A percentile compares a stretch with the other conserved stretches of the same genome.
Evolutionary conservation across 352 stramenopile genomes (phyloP).

Genomic region (Elongisporangium prolatum): DNA sequence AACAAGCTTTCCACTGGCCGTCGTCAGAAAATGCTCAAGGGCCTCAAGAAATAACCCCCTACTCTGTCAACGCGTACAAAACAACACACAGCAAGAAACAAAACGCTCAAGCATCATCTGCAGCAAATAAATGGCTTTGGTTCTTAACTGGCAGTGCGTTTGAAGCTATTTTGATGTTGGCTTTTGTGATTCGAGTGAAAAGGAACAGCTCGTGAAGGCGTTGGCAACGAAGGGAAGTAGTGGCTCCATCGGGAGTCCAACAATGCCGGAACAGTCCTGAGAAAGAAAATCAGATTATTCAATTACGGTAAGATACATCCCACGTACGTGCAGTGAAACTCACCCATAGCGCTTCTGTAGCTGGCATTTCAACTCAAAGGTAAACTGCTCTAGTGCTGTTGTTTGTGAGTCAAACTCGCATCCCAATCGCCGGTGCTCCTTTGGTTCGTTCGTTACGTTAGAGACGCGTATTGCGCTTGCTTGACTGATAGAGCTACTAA

Average conservation of each 20-base stretch:
- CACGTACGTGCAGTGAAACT: constrained; percentile 1
- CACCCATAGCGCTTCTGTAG: constrained; percentile 59
- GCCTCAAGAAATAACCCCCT: constrained; percentile 74
- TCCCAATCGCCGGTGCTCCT: neutral
- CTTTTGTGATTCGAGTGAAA: neutral
- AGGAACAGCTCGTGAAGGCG: constrained; percentile 3
- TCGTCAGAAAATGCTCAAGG: constrained; percentile 88
- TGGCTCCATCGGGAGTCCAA: constrained; percentile 46
- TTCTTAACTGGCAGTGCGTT: neutral
- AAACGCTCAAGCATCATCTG: constrained; percentile 5
- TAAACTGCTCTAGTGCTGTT: constrained; percentile 26
- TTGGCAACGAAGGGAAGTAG: constrained; percentile 35
- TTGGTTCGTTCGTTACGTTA: neutral
- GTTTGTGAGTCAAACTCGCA: neutral
- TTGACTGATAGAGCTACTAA: neutral
- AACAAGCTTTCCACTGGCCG: constrained; percentile 84
- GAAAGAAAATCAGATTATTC: constrained; percentile 2
- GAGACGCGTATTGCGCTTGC: too few relatives aligned
- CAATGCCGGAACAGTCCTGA: constrained; percentile 43
- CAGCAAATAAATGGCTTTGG: neutral
- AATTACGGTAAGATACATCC: neutral
- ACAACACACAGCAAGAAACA: constrained; percentile 16
- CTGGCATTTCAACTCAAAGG: constrained; percentile 38
- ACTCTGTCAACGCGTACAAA: constrained; percentile 16
- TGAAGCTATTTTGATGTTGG: neutral